Conservation (phyloP, 768 basidiomycete genomes). For the Leccinum obscurum region DNA sequence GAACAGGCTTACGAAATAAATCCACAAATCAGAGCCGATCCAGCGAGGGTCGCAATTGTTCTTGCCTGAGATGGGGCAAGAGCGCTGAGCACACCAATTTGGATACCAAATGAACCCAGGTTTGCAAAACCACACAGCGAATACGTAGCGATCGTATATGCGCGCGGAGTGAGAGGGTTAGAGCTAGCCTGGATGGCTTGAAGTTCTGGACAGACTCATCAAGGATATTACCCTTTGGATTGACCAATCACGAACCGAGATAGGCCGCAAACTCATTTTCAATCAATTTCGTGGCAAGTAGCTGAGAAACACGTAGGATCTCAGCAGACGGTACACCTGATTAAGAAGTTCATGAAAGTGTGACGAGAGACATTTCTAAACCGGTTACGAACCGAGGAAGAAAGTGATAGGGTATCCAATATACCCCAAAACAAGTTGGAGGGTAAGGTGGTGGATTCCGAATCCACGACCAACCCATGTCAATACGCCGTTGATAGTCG, state of each 20-base stretch:
- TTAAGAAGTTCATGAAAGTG: conserved; percentile 1
- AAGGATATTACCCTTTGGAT: background rate
- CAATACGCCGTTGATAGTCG: conserved; percentile 78
- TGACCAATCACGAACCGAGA: conserved; percentile 29
- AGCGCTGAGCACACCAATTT: conserved; percentile 73
- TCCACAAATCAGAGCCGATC: conserved; percentile 70
- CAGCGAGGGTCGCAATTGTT: conserved; percentile 67
- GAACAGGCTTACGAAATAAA: conserved; percentile 49
- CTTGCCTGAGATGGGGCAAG: conserved; percentile 69
- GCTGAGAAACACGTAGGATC: conserved; percentile 75
- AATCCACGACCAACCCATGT: conserved; percentile 90
- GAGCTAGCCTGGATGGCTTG: conserved; percentile 46
- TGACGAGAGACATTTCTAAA: background rate
- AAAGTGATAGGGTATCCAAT: conserved; percentile 87
- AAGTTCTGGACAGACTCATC: conserved; percentile 30
- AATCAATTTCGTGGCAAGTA: conserved; percentile 84
- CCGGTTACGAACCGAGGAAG: conserved; percentile 49
- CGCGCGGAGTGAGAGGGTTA: conserved; percentile 65
- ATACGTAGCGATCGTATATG: conserved; percentile 82
- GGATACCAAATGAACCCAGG: conserved; percentile 82
- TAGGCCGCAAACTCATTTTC: conserved; percentile 89
- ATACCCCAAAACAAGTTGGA: conserved; percentile 85
- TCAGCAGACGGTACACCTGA: conserved; percentile 74
- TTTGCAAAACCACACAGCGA: conserved; percentile 93
- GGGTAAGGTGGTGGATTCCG: conserved; percentile 76